phyloP scores from a whole-genome alignment of 106 monocot species.

The Allium cepa region DNA sequence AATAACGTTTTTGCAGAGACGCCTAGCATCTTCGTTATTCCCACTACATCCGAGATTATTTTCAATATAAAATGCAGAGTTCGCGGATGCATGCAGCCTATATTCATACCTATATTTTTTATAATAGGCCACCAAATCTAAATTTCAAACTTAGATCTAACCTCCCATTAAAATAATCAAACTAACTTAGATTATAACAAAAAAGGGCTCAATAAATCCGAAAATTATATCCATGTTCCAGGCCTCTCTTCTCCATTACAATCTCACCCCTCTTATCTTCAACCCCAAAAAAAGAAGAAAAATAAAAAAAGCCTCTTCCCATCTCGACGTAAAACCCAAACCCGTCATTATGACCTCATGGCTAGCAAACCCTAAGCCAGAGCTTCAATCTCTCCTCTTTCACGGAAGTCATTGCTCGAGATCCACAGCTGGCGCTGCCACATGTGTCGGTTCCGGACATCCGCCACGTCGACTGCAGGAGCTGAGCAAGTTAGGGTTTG shows the following conservation, averaged over 20 bases:
- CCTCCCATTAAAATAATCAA: no score
- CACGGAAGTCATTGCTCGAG: slow-evolving; percentile 18
- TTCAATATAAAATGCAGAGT: no score
- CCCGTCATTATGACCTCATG: slow-evolving; percentile 14
- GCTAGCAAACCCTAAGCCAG: slow-evolving; percentile 59
- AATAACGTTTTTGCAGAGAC: no score
- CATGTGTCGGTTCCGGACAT: slow-evolving; percentile 71
- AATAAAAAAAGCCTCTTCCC: not conserved
- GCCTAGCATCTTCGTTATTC: no score
- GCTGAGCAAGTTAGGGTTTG: slow-evolving; percentile 61
- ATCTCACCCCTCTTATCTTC: not conserved
- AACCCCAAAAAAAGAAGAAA: no score
- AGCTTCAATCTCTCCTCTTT: slow-evolving; percentile 59
- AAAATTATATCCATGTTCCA: not conserved
- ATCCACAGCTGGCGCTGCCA: slow-evolving; percentile 63
- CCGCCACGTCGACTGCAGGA: slow-evolving; percentile 71
- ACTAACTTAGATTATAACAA: no score
- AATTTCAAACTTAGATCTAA: no score
- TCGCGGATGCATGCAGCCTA: no score
- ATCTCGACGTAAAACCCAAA: not conserved
- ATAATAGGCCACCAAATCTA: no score
- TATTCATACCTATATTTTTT: no score
- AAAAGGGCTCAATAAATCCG: not conserved
- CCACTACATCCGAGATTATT: no score
- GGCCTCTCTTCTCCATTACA: not conserved